Base-by-base conservation (phyloP, 371 early-diverging fungal species). In the Saksenaea oblongispora region DNA sequence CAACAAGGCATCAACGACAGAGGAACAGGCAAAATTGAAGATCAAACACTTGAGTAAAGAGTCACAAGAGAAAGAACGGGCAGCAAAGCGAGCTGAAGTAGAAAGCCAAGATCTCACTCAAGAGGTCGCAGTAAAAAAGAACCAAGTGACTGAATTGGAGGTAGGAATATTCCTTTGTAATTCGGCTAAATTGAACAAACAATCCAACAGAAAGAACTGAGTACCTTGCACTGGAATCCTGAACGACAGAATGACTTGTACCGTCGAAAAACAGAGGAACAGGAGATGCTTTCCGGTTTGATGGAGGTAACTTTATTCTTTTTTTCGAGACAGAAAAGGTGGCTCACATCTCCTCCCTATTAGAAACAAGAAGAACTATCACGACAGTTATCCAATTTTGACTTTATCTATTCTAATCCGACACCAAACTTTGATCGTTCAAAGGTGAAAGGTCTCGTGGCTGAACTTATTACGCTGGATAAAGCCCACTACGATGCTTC, bases 361-460 rank as follows among this genome's bases (percentile, higher is more conserved):
- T 67, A 87, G 69, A 74, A 78, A 70, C 68, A 75, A 58, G 87
- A 87, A 54, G 31, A 56, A 7, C 56, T 83, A 13, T 72, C 83
- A n/a, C 54, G 84, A 41, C 71, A 76, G 26, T 67, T 90, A 17
- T 74, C 85, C 36, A 80, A 74, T 22, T 78, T 91, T 18, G 88
- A 94, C 42, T 91, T 94, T 55, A 74, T 80, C 35, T 94, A 91
- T 64, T 64, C 79, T 11, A 84, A 90, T 37, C 93, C 93, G 0
- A 76, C 84, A n/a, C 86, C 89, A 24, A 84, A 87, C 71, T 97
- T 98, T 79, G 94, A 98, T 74, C 91, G 93, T 7, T 74, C 84
- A 39, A 76, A 91, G 64, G 97, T 99, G 53, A 93, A 91, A 68
- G 99, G 99, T 5, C 75, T 95, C 3, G 95, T 98, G 11, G 98